These are phyloP conservation scores for Coemansia sp. DNA, from an alignment of 371 early-diverging fungal species.

Conservation along the genomic window DNA sequence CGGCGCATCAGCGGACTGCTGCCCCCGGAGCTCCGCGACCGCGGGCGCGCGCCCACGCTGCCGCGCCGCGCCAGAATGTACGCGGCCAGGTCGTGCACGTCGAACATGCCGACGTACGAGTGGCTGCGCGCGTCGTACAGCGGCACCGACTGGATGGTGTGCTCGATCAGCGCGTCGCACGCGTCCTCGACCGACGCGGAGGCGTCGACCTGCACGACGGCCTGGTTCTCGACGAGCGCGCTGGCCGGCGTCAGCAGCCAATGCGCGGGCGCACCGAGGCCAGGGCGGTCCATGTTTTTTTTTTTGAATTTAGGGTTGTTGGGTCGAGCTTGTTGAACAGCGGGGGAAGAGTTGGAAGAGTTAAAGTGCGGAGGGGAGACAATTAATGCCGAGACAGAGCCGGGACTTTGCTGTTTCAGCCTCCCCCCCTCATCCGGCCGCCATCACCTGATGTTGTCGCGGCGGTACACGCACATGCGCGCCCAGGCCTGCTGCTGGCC, in stretches of 20 bases:
- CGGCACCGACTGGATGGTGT: conserved; percentile 69
- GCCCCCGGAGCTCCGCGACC: not conserved
- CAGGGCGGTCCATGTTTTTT: conserved; percentile 12
- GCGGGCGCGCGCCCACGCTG: not conserved
- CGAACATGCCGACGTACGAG: conserved; percentile 81
- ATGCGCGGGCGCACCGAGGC: conserved; percentile 30
- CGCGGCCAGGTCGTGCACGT: conserved; percentile 75
- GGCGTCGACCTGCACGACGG: conserved; percentile 45
- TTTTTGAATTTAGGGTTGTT: not conserved
- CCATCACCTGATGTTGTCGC: not conserved
- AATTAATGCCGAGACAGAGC: too few relatives aligned
- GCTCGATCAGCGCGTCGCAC: conserved; percentile 49
- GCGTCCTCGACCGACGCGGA: conserved; percentile 45
- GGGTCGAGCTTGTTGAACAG: too few relatives aligned
- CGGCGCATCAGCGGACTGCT: conserved; percentile 25
- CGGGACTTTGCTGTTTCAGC: too few relatives aligned
- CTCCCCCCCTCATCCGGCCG: not conserved
- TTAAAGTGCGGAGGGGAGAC: too few relatives aligned
- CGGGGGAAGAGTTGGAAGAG: too few relatives aligned
- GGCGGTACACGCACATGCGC: conserved; percentile 25
- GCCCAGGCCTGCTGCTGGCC: conserved; percentile 26
- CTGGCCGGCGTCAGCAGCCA: conserved; percentile 41
- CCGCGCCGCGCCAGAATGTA: conserved; percentile 57
- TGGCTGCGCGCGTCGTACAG: conserved; percentile 60
- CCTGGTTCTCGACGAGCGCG: conserved; percentile 40